phyloP scores from a whole-genome alignment of 139 green algal genomes.

The Picochlorum sp. region DNA sequence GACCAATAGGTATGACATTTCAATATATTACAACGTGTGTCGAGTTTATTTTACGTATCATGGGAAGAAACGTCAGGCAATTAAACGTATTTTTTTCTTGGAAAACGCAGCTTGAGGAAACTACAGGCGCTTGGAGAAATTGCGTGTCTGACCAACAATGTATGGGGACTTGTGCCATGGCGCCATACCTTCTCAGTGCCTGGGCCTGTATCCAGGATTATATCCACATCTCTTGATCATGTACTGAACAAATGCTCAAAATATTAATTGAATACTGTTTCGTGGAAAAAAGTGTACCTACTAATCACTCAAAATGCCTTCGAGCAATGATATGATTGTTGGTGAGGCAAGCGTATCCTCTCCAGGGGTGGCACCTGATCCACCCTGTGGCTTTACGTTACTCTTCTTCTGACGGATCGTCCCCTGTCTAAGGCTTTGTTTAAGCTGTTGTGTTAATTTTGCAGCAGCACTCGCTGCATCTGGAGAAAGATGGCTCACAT shows the following conservation, averaged over 20 bases:
- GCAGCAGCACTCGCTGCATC: not conserved
- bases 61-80: no score
- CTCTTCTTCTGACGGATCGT: not conserved
- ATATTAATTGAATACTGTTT: no score
- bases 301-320: conserved; percentile 4
- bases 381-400: not conserved
- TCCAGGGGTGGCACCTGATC: not conserved
- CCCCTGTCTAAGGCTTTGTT: not conserved
- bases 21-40: no score
- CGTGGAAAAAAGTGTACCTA: not conserved
- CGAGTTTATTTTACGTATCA: no score
- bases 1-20: conserved; percentile 26
- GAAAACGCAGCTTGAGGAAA: conserved; percentile 5
- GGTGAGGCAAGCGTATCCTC: not conserved
- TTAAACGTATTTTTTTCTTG: conserved; percentile 2
- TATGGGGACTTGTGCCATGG: conserved; percentile 1
- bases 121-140: conserved; percentile 17
- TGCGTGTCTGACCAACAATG: conserved; percentile 6
- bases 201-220: no score
- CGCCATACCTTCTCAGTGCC: no score
- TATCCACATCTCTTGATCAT: no score
- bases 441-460: conserved; percentile 1
- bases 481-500: not conserved
- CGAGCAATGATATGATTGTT: conserved; percentile 9
- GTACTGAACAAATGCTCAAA: no score